Conservation (phyloP, 2,329 filamentous ascomycete genomes). For the Colletotrichum graminicola region DNA sequence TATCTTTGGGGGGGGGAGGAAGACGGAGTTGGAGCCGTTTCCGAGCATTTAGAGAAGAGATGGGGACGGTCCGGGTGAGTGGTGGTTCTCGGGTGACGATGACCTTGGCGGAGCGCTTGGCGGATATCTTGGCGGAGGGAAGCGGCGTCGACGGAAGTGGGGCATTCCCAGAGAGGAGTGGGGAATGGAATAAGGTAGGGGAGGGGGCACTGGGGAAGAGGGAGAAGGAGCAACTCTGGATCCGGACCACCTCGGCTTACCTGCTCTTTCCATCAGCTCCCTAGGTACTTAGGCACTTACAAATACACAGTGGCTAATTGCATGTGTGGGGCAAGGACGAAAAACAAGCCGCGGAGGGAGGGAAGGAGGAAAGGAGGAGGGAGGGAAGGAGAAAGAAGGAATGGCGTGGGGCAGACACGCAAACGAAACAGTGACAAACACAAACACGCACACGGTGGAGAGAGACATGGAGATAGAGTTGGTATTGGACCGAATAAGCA, state of each 20-base stretch:
- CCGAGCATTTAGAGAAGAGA: conserved; percentile 2
- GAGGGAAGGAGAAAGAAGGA: not conserved
- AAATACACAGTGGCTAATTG: not conserved
- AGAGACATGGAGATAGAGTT: not conserved
- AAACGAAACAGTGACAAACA: not conserved
- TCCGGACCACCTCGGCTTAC: no score
- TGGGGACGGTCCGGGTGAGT: conserved; percentile 29
- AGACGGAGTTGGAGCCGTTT: conserved; percentile 17
- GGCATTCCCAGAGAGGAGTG: conserved; percentile 23
- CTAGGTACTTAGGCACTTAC: no score
- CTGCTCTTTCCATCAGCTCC: not conserved
- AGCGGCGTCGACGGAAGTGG: conserved; percentile 39
- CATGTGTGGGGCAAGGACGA: not conserved
- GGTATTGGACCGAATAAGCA: not conserved
- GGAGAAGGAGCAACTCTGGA: not conserved
- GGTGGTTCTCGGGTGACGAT: conserved; percentile 41
- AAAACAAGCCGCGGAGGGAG: conserved; percentile 14
- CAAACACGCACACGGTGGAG: not conserved
- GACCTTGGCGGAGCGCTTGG: conserved; percentile 41
- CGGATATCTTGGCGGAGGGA: conserved; percentile 22
- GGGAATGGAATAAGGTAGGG: conserved; percentile 8
- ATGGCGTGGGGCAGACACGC: conserved; percentile 21
- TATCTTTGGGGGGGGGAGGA: no score
- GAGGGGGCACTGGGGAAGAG: not conserved
- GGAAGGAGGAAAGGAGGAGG: not conserved